A percentile compares a stretch with the other conserved stretches of the same genome.
Conservation (phyloP, 2,329 filamentous ascomycete species). For the Cercospora janseana region DNA sequence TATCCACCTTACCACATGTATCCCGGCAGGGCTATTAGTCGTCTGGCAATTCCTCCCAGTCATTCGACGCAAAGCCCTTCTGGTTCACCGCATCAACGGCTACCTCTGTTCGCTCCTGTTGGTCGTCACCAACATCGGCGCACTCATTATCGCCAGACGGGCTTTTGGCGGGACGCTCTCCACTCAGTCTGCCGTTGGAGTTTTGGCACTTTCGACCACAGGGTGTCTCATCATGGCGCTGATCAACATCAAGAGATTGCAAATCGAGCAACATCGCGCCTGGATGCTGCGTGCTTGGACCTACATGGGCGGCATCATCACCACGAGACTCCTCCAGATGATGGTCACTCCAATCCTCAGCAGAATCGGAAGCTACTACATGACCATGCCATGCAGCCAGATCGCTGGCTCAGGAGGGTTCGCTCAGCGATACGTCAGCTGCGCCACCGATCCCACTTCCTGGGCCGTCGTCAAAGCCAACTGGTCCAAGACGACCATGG, state of each 20-base stretch:
- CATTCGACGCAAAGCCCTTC: background rate
- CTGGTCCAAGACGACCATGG: too few species aligned
- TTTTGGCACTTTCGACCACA: background rate
- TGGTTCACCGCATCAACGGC: background rate
- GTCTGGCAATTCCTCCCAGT: background rate
- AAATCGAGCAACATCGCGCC: background rate
- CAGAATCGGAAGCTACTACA: background rate
- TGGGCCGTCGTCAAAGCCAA: too few species aligned
- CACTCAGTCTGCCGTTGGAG: background rate
- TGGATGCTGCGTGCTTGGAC: background rate
- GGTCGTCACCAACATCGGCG: background rate
- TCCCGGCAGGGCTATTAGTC: background rate
- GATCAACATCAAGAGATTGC: background rate
- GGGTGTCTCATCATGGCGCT: background rate
- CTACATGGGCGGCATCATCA: background rate
- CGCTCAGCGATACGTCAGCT: too few species aligned
- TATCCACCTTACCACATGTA: background rate
- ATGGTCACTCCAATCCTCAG: background rate
- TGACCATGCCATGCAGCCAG: too few species aligned
- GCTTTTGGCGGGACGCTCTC: background rate
- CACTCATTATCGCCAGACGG: background rate
- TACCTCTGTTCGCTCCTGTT: background rate
- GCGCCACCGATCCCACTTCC: too few species aligned
- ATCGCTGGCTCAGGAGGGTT: too few species aligned
- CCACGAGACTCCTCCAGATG: background rate